Percentiles rank a stretch among this genome's conserved stretches.
phyloP scores from a whole-genome alignment of 2,329 filamentous ascomycete genomes.

The Cordyceps cateniannulata region DNA sequence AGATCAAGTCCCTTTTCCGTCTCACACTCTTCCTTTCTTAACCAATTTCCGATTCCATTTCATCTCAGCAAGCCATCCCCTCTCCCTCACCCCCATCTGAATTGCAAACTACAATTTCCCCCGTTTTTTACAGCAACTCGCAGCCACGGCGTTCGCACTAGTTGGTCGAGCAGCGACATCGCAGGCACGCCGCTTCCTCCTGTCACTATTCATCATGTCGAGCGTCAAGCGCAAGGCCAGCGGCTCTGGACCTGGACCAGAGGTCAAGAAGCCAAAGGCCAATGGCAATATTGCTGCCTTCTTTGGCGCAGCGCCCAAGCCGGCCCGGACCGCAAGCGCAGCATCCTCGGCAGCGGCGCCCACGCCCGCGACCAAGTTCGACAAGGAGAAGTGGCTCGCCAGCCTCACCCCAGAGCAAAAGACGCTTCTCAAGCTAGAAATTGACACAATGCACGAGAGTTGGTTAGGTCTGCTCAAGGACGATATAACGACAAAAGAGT shows the following conservation, averaged over 20 bases:
- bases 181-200: neutral
- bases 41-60: neutral
- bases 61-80: neutral
- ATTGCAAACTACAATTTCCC: neutral
- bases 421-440: conserved; percentile 77
- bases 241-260: conserved; percentile 35
- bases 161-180: neutral
- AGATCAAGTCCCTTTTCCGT: neutral
- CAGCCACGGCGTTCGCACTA: conserved; percentile 2
- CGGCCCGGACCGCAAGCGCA: conserved; percentile 24
- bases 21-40: neutral
- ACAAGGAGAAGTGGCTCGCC: conserved; percentile 87
- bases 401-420: conserved; percentile 75
- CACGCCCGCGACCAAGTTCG: conserved; percentile 52
- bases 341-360: conserved; percentile 22
- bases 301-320: conserved; percentile 64
- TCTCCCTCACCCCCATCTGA: neutral
- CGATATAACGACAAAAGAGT: conserved; percentile 71
- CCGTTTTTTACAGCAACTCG: neutral
- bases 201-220: conserved; percentile 35
- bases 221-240: conserved; percentile 62
- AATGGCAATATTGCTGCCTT: conserved; percentile 84
- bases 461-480: conserved; percentile 89
- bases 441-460: conserved; percentile 83
- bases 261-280: conserved; percentile 64